Base-by-base conservation (phyloP, 208 protist species). In the Acanthamoeba culbertsoni region DNA sequence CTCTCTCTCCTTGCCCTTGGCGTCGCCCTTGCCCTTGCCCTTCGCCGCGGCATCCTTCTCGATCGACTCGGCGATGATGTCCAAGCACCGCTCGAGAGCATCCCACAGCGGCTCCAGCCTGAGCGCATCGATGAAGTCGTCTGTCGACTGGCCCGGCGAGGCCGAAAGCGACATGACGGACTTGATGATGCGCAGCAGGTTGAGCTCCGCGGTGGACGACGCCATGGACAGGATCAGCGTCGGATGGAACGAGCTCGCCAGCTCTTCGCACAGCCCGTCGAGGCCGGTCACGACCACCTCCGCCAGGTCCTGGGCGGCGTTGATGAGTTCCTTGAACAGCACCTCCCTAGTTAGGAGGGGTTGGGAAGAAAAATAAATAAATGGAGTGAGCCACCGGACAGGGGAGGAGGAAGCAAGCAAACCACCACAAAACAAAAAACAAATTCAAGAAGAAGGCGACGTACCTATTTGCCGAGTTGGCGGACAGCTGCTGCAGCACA, bases 141-240 rank as follows among this genome's bases (percentile, higher is more conserved):
- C 86, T 6, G 53, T 63, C 23, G 26, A 45, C 42, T 90, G 48
- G 16, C 37, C 28, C 16, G 55, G 59, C 26, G 55, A 59, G 62
- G n/a, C 40, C 31, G 86, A 62, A 10, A 92, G 65, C 59, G 59
- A 37, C 40, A 92, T 77, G 18, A 92, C 48, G 31, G 86, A 79
- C 86, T 92, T 92, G 59, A 92, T 59, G 63, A 92, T 92, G 26
- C 86, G 86, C 35, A 92, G 42, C 40, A 92, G 63, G 42, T 92
- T 92, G 43, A 92, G 59, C 59, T 92, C 86, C 43, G 55, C 43
- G 43, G 40, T 77, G 42, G 86, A 79, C 59, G 86, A 92, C 18
- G 86, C 45, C 55, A 77, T 92, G 23, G 86, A 92, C 8, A 92
- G 86, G 45, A 92, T 92, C 23, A 92, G 86, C 86, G 86, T 79